Evolutionary conservation across 345 rosid genomes (phyloP).

Genomic region (Lepidium sativum): DNA sequence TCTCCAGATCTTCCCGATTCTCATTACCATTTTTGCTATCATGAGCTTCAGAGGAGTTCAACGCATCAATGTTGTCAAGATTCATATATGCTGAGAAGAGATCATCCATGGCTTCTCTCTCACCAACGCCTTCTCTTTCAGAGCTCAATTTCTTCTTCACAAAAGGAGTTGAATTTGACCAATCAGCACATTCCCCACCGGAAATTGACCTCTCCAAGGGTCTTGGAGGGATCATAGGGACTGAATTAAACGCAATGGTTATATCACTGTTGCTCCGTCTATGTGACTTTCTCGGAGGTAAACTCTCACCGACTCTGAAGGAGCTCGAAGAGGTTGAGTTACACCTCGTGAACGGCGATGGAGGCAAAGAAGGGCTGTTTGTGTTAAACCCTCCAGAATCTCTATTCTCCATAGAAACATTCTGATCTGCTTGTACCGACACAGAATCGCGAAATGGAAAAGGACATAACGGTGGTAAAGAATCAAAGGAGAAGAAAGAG

Average conservation of each 20-base stretch:
- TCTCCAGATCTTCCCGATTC: constrained; percentile 78
- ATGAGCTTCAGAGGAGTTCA: constrained; percentile 77
- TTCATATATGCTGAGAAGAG: constrained; percentile 93
- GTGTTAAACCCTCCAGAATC: constrained; percentile 22
- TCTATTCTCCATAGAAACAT: constrained; percentile 65
- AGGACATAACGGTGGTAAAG: constrained; percentile 74
- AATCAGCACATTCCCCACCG: constrained; percentile 33
- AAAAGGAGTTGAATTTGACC: constrained; percentile 33
- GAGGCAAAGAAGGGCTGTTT: constrained; percentile 41
- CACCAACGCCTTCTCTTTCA: constrained; percentile 71
- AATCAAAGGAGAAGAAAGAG: constrained; percentile 70
- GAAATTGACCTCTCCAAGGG: constrained; percentile 39
- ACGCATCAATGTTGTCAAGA: constrained; percentile 69
- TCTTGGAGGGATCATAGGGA: constrained; percentile 41
- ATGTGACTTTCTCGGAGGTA: constrained; percentile 82
- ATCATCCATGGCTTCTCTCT: constrained; percentile 74
- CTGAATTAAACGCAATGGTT: constrained; percentile 51
- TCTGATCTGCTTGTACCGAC: constrained; percentile 26
- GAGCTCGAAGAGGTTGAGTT: constrained; percentile 23
- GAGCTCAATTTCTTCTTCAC: constrained; percentile 46
- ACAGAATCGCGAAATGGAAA: constrained; percentile 49
- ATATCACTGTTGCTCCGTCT: constrained; percentile 87
- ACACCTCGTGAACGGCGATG: constrained; percentile 51
- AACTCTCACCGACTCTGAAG: constrained; percentile 35
- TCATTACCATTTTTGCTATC: constrained; percentile 57